Percentiles rank a stretch among this genome's conserved stretches.
These are phyloP conservation scores for Chrysosporium keratinophilum DNA, from an alignment of 2,329 filamentous ascomycete species.

Conservation along the genomic window DNA sequence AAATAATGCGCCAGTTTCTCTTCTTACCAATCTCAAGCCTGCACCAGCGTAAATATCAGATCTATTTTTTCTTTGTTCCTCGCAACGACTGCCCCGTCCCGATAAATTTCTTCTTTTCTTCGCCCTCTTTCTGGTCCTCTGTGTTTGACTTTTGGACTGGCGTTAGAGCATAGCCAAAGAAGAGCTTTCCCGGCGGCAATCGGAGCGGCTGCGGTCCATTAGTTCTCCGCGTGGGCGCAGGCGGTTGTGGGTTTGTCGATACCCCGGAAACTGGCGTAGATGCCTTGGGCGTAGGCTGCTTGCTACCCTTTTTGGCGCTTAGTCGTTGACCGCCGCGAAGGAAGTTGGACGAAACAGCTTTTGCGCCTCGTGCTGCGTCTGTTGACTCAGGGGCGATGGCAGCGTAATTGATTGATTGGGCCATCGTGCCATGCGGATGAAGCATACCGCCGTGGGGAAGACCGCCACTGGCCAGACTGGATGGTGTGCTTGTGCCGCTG, in stretches of 20 bases:
- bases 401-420: constrained; percentile 92
- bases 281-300: constrained; percentile 60
- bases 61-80: constrained; percentile 50
- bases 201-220: constrained; percentile 81
- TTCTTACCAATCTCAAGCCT: neutral
- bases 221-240: constrained; percentile 41
- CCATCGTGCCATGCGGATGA: constrained; percentile 86
- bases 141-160: constrained; percentile 71
- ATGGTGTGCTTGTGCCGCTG: constrained; percentile 79
- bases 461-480: constrained; percentile 48
- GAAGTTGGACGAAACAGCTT: constrained; percentile 65
- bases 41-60: neutral
- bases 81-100: constrained; percentile 75
- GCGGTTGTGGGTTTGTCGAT: constrained; percentile 36
- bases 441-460: constrained; percentile 62
- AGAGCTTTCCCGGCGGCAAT: constrained; percentile 77
- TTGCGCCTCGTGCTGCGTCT: constrained; percentile 52
- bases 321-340: constrained; percentile 68
- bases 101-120: constrained; percentile 59
- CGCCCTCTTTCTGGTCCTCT: constrained; percentile 49
- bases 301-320: constrained; percentile 70
- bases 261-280: constrained; percentile 58
- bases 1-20: neutral
- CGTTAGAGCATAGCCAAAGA: constrained; percentile 91
- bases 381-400: constrained; percentile 72